phyloP scores from a whole-genome alignment of 176 grass and related monocot genomes.

The Oryza australiensis region DNA sequence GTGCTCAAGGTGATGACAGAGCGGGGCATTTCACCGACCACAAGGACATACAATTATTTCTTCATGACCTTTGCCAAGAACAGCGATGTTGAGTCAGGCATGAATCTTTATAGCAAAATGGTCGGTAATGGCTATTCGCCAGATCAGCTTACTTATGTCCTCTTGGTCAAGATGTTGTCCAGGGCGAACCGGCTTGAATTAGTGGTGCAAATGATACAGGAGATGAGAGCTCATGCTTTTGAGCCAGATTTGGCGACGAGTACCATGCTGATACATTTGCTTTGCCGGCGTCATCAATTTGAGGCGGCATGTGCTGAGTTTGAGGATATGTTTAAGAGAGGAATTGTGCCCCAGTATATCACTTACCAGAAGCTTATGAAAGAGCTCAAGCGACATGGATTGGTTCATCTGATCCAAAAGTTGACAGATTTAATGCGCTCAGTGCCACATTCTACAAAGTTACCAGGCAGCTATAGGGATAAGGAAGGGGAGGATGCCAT shows the following conservation, averaged over 20 bases:
- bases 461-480: constrained; percentile 69
- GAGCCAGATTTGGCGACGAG: constrained; percentile 66
- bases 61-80: constrained; percentile 64
- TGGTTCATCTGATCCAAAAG: constrained; percentile 50
- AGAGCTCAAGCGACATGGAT: constrained; percentile 57
- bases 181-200: constrained; percentile 59
- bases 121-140: constrained; percentile 59
- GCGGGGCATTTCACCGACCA: constrained; percentile 59
- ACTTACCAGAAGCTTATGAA: constrained; percentile 75
- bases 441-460: constrained; percentile 71
- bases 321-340: constrained; percentile 68
- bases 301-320: constrained; percentile 68
- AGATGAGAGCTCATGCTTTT: constrained; percentile 67
- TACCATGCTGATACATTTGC: constrained; percentile 87
- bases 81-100: constrained; percentile 58
- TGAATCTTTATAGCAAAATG: constrained; percentile 90
- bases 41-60: constrained; percentile 83
- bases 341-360: constrained; percentile 78
- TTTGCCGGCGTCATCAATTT: constrained; percentile 53
- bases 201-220: constrained; percentile 61
- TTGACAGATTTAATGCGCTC: constrained; percentile 61
- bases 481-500: constrained; percentile 45
- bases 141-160: constrained; percentile 58
- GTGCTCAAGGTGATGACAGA: constrained; percentile 71
- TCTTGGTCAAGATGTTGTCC: constrained; percentile 79